phyloP scores from a whole-genome alignment of 257 asterid genomes.

The Coffea canephora region DNA sequence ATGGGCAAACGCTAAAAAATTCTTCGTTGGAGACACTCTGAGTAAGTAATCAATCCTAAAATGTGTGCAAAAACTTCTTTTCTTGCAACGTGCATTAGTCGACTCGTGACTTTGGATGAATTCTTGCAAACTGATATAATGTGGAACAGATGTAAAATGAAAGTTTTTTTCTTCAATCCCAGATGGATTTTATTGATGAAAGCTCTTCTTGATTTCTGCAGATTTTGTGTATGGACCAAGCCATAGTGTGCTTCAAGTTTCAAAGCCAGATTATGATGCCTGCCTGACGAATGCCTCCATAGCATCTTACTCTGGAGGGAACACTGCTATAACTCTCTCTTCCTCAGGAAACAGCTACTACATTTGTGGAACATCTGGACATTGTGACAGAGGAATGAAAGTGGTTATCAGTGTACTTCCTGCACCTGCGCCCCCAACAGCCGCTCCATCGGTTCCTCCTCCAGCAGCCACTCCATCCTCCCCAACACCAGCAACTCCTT shows the following conservation, averaged over 20 bases:
- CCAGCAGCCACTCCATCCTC: conserved; percentile 24
- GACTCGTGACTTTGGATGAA: neutral
- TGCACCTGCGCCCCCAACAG: conserved; percentile 42
- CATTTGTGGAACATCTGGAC: conserved; percentile 56
- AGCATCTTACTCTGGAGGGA: conserved; percentile 43
- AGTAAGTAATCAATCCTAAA: conserved; percentile 32
- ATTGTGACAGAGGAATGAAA: conserved; percentile 76
- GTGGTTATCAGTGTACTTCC: conserved; percentile 40
- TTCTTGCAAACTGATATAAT: neutral
- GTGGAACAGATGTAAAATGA: neutral
- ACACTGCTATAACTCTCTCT: conserved; percentile 40
- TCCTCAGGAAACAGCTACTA: conserved; percentile 63
- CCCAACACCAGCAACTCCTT: conserved; percentile 11
- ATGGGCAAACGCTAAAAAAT: conserved; percentile 52
- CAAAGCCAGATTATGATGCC: conserved; percentile 46
- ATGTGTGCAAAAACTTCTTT: neutral
- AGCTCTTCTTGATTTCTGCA: conserved; percentile 24
- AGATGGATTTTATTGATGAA: neutral
- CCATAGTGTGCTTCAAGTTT: conserved; percentile 67
- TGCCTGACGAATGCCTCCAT: conserved; percentile 47
- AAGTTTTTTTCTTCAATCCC: neutral
- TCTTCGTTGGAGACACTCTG: conserved; percentile 48
- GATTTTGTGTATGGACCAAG: conserved; percentile 48
- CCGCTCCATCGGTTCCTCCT: conserved; percentile 25
- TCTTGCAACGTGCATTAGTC: neutral